Percentiles rank a stretch among this genome's conserved stretches.
These are phyloP conservation scores for Paramyrothecium roridum DNA, from an alignment of 2,329 filamentous ascomycete species.

Conservation along the genomic window DNA sequence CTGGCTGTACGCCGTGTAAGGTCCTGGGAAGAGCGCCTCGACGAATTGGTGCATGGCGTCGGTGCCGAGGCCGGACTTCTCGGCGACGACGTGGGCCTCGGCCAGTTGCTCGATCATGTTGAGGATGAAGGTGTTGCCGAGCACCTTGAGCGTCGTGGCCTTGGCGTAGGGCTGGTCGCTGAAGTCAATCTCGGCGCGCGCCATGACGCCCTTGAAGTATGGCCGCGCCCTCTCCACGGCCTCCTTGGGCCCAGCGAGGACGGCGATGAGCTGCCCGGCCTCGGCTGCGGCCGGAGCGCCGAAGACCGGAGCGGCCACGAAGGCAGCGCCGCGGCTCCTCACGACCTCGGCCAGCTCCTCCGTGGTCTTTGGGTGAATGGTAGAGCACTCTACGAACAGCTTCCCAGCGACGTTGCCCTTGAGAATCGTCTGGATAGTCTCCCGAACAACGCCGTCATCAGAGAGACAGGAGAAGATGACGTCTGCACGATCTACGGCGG, in stretches of 20 bases:
- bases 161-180: slow-evolving; percentile 64
- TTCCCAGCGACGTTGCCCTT: slow-evolving; percentile 59
- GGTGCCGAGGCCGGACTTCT: slow-evolving; percentile 73
- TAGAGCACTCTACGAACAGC: slow-evolving; percentile 83
- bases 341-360: slow-evolving; percentile 60
- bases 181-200: slow-evolving; percentile 67
- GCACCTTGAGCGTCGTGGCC: slow-evolving; percentile 71
- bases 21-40: slow-evolving; percentile 70
- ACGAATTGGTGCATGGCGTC: slow-evolving; percentile 70
- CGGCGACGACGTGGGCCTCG: slow-evolving; percentile 74
- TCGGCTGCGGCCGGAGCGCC: slow-evolving; percentile 70
- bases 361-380: slow-evolving; percentile 79
- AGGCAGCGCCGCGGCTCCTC: slow-evolving; percentile 60
- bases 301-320: slow-evolving; percentile 71
- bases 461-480: slow-evolving; percentile 81
- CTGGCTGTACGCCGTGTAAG: slow-evolving; percentile 70
- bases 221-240: slow-evolving; percentile 64
- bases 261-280: slow-evolving; percentile 66
- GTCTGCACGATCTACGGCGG: slow-evolving; percentile 65
- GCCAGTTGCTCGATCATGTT: slow-evolving; percentile 79
- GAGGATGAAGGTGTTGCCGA: slow-evolving; percentile 84
- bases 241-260: slow-evolving; percentile 63
- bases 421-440: slow-evolving; percentile 57
- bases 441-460: slow-evolving; percentile 70
- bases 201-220: slow-evolving; percentile 71